Conservation (phyloP, 1,139 yeast genomes). For the Lodderomyces metapsilosis region DNA sequence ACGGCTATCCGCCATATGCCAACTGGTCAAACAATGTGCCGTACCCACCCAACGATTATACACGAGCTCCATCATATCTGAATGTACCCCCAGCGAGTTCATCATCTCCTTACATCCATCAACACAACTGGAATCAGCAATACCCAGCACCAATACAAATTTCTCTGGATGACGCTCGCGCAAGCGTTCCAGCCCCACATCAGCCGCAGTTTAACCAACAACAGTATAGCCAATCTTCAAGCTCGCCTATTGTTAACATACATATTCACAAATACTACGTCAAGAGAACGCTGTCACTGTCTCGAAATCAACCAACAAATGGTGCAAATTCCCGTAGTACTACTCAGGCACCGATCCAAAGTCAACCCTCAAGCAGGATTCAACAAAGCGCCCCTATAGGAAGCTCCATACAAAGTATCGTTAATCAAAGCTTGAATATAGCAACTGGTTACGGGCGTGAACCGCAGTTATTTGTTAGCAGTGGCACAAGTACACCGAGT, state of each 20-base stretch:
- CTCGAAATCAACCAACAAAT: background rate
- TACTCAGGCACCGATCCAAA: background rate
- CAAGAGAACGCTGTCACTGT: background rate
- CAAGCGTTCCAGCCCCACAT: background rate
- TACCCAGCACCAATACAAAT: background rate
- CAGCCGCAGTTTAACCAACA: background rate
- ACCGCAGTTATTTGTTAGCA: background rate
- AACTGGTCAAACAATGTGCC: background rate
- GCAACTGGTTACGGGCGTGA: background rate
- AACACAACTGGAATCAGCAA: background rate
- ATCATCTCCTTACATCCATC: background rate
- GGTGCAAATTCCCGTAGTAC: background rate
- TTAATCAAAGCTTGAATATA: background rate
- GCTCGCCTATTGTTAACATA: background rate
- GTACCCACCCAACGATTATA: background rate
- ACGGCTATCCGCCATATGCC: background rate
- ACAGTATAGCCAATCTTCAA: background rate
- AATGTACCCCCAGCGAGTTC: background rate
- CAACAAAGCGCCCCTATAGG: background rate
- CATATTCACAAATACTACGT: background rate
- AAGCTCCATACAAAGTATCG: background rate
- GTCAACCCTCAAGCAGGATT: background rate
- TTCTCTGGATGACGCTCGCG: background rate
- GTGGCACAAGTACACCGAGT: background rate
- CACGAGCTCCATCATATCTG: too few relatives aligned